Evolutionary conservation across 257 asterid species (phyloP).

Genomic region (Leptodermis oblonga): DNA sequence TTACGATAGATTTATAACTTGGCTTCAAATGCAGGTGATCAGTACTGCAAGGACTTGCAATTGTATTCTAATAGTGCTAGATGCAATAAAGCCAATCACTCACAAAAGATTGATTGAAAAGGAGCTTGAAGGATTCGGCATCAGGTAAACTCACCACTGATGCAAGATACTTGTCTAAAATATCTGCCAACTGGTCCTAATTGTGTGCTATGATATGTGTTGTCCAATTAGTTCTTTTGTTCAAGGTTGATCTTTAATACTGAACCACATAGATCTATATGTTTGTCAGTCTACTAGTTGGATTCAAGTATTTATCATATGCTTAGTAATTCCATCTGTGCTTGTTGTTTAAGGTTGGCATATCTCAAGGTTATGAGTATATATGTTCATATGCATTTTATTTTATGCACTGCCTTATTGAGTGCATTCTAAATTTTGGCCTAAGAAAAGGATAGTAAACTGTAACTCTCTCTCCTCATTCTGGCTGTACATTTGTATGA

Average conservation of each 20-base stretch:
- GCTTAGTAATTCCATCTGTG: not conserved
- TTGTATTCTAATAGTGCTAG: slow-evolving; percentile 91
- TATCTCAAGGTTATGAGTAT: not conserved
- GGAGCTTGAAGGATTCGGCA: slow-evolving; percentile 98
- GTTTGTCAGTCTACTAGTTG: not conserved
- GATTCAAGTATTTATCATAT: not conserved
- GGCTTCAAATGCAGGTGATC: slow-evolving; percentile 61
- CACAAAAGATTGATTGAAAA: slow-evolving; percentile 96
- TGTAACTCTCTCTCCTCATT: not conserved
- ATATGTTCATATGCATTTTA: not conserved
- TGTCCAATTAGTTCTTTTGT: not conserved
- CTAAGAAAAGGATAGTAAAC: not conserved
- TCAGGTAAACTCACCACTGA: slow-evolving; percentile 51
- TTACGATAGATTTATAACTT: slow-evolving; percentile 13
- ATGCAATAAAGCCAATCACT: slow-evolving; percentile 97
- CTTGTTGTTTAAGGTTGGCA: not conserved
- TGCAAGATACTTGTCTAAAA: not conserved
- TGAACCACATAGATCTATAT: not conserved
- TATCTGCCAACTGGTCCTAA: slow-evolving; percentile 1
- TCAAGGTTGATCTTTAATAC: not conserved
- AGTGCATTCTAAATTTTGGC: not conserved
- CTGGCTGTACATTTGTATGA: no score
- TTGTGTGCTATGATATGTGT: not conserved
- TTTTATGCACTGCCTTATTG: not conserved
- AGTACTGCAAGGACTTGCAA: slow-evolving; percentile 97